Evolutionary conservation across 352 stramenopile species (phyloP), one percentile per base, ranked within the genome.

Genomic region (Plasmopara viticola): DNA sequence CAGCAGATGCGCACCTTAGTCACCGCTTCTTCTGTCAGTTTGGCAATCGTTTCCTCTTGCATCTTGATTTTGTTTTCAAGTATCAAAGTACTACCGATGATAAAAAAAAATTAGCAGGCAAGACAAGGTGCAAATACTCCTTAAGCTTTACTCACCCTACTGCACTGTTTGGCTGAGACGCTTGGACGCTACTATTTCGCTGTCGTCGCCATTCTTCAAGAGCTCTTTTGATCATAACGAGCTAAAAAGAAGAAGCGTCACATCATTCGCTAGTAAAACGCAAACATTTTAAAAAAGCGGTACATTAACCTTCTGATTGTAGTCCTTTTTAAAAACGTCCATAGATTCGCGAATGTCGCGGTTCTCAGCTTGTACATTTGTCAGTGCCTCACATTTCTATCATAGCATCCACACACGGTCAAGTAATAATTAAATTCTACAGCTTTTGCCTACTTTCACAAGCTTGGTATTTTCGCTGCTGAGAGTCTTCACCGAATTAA

Each of bases 221-320:
- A n/a, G 84, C 84, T 38, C 72, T 74, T 51, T 94, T 94, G 51
- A 94, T 88, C 78, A 90, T 87, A n/a, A 89, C 65, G 46, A 94
- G 75, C 81, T 94, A 46, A 9, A 51, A 47, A 13, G 30, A 38
- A 48, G 17, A 29, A 7, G 17, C 41, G 33, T 9, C 4, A 48
- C 29, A 25, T 17, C 5, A 50, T 35, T 25, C 20, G 20, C 20
- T 25, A 25, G 20, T 25, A 25, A 25, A 25, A 25, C 39, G 20
- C 17, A 17, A 4, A 8, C 18, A 37, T 29, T 8, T 34, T 31
- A 28, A 15, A 15, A 1, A 41, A 17, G 12, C n/a, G 5, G 18
- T 15, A 4, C 54, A 42, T 39, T n/a, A 18, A 88, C 84, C 77
- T 92, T 94, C 58, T 92, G 84, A 41, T 88, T 88, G 68, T 94